Evolutionary conservation across 148 eudicot species (phyloP), one percentile per base, ranked within the genome.

Genomic region (Diospyros lotus): DNA sequence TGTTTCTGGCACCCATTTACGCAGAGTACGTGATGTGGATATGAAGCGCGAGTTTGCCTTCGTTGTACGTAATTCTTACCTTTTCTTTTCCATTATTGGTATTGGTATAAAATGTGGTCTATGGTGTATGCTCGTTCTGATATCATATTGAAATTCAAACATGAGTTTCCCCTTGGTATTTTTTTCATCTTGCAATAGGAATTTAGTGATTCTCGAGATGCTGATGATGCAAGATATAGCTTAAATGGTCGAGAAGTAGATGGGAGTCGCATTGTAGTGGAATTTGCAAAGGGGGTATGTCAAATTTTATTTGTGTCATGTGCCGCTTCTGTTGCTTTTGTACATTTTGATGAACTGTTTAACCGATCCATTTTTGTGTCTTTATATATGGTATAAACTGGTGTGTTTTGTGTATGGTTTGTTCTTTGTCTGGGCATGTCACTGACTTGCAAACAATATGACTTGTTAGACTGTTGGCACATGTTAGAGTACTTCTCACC

Each of bases 1-100:
- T 89, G 86, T 89, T 89, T 87, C 71, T 89, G 93, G 90, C 81
- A 78, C 81, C 90, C 91, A 46, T 89, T 89, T 89, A 73, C 93
- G 91, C 93, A 89, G 93, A 89, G 86, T 89, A 84, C 93, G 89
- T 75, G 89, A 89, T 85, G 93, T 89, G 90, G 93, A 87, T 84
- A 87, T 89, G 89, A 89, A 89, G 93, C 89, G 93, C 67, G 93
- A 89, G 81, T 89, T 82, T 81, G 93, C 93, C 72, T 89, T 89
- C 69, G 93, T 89, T 86, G 93, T 89, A 87, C 40, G 93, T 85
- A 62, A 68, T 64, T 76, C 40, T 76, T 76, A 58, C 64, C 51
- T 66, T 8, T 65, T 39, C 38, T 9, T 9, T 38, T 9, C 58
- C 1, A 15, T 58, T 61, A 4, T 50, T 9, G 10, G 42, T 8